Evolutionary conservation across 2,329 filamentous ascomycete species (phyloP).

Genomic region (Coleophoma crateriformis): DNA sequence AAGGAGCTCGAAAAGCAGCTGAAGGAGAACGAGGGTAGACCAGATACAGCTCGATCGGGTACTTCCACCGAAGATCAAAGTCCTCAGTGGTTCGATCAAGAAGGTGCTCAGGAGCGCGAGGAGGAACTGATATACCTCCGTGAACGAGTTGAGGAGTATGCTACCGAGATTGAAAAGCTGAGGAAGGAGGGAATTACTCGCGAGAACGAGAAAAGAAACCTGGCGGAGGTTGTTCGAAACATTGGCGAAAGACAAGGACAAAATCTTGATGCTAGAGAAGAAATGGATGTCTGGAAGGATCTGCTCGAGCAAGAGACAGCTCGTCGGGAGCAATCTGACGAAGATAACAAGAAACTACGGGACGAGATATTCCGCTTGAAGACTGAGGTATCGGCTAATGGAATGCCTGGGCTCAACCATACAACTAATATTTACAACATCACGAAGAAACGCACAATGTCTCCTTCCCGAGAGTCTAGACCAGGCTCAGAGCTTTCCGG

Average conservation of each 20-base stretch:
- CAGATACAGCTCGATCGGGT: conserved; percentile 52
- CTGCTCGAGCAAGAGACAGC: conserved; percentile 88
- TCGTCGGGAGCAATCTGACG: conserved; percentile 82
- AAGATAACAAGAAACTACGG: conserved; percentile 77
- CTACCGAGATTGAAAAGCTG: conserved; percentile 77
- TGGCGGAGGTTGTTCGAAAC: conserved; percentile 74
- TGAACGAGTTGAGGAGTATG: conserved; percentile 79
- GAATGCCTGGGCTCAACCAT: conserved; percentile 39
- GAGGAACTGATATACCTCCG: conserved; percentile 82
- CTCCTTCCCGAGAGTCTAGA: conserved; percentile 31
- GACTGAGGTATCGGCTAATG: conserved; percentile 39
- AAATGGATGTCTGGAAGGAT: conserved; percentile 89
- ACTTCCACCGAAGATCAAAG: conserved; percentile 53
- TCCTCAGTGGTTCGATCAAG: conserved; percentile 50
- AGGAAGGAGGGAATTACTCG: conserved; percentile 71
- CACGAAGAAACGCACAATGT: conserved; percentile 44
- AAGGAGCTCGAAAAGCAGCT: conserved; percentile 83
- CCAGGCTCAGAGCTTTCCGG: conserved; percentile 42
- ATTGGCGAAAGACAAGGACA: conserved; percentile 47
- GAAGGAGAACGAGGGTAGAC: conserved; percentile 57
- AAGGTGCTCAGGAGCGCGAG: conserved; percentile 62
- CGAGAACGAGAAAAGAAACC: conserved; percentile 79
- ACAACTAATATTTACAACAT: conserved; percentile 65
- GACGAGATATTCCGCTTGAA: conserved; percentile 77
- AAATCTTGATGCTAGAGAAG: conserved; percentile 46